A percentile compares a stretch with the other conserved stretches of the same genome.
Conservation (phyloP, 768 basidiomycete genomes). For the Amanita rimosa region DNA sequence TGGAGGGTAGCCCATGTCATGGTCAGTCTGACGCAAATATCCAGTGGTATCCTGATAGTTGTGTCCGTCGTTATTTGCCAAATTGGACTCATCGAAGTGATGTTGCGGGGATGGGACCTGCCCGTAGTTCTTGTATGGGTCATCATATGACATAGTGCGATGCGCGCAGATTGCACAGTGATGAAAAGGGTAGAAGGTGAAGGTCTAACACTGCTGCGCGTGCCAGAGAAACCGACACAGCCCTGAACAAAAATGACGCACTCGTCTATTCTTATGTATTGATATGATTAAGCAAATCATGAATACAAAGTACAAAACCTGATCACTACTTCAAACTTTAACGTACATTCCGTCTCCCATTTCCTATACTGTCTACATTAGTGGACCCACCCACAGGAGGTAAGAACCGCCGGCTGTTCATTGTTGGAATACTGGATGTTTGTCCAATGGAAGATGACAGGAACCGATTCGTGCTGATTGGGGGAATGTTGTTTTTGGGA, state of each 20-base stretch:
- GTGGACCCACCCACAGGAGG: background rate
- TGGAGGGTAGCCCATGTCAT: constrained; percentile 10
- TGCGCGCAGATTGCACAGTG: background rate
- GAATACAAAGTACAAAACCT: background rate
- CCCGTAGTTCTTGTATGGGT: constrained; percentile 8
- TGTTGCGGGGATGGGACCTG: background rate
- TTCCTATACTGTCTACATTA: too few species aligned
- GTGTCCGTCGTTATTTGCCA: constrained; percentile 40
- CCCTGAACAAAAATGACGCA: constrained; percentile 3
- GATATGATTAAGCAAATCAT: background rate
- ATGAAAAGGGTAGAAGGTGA: background rate
- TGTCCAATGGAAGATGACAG: background rate
- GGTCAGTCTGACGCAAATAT: constrained; percentile 10
- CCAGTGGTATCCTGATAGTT: constrained; percentile 25
- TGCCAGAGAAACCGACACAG: constrained; percentile 1
- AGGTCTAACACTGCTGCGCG: background rate
- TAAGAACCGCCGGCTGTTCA: constrained; percentile 9
- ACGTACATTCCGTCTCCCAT: background rate
- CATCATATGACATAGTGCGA: constrained; percentile 1
- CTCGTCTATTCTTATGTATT: background rate
- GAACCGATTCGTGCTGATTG: constrained; percentile 3
- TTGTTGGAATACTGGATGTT: background rate
- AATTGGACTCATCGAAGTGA: background rate
- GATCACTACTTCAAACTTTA: background rate
- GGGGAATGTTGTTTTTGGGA: background rate